Evolutionary conservation across 257 asterid species (phyloP), one percentile per base, ranked within the genome.

Genomic region (Solanum chiquidenum): DNA sequence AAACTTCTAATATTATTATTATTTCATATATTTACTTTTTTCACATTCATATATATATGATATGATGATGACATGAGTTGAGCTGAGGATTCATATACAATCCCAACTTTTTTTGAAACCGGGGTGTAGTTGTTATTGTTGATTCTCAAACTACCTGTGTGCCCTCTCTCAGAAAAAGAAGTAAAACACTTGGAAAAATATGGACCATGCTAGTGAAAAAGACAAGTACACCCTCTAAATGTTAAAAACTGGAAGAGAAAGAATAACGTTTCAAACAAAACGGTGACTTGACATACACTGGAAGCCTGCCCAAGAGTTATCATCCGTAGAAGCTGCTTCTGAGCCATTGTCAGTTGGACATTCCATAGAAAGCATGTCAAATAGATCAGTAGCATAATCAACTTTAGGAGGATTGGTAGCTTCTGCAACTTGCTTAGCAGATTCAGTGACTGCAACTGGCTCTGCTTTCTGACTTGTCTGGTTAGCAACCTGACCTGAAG

Each of bases 361-460:
- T 86, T 96, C 98, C 92, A 94, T 74, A 33, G 99, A 95, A 88
- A 95, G 98, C 95, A 95, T 94, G 92, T 92, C 88, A 89, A 97
- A 95, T 86, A 97, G 98, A 93, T 97, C 99, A 80, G 98, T 95
- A 44, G 98, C 98, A 91, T 89, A 95, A 91, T 97, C 98, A 87
- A 96, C 95, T 92, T 95, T 97, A 13, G 95, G 92, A 77, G 96
- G 93, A 84, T 94, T 37, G 88, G 89, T 91, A 84, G 88, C 89
- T 69, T 91, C 94, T 29, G 88, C 90, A 87, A 91, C 93, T 83
- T 90, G 92, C 90, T 93, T 93, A 60, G 83, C 49, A 40, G 95
- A 86, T 90, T 92, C 96, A 72, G 93, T 76, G 44, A 91, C 49
- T 74, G 90, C 87, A 88, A 88, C 92, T 44, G 95, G 91, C 90